Evolutionary conservation across 139 green algal genomes (phyloP), one percentile per base, ranked within the genome.

Genomic region (Edaphochlamys debaryana): DNA sequence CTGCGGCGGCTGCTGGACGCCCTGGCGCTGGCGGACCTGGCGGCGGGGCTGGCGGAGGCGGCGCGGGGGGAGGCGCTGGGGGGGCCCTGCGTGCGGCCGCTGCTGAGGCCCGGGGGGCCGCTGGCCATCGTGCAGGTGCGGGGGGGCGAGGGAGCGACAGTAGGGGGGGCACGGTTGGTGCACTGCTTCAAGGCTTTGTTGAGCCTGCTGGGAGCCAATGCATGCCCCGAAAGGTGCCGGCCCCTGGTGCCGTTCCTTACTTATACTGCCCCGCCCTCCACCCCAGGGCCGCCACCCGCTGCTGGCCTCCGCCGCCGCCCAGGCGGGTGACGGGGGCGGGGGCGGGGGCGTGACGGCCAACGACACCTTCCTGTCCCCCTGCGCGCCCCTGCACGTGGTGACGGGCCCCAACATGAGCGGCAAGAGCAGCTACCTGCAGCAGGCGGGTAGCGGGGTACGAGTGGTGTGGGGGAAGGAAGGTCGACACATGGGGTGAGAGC

Each of bases 361-460:
- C 82, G 92, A 96, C 89, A 93, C 89, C 0, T 95, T 92, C 82
- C 80, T 97, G 22, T 87, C 90, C 11, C 80, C 85, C 20, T 82
- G 81, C 45, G 73, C 77, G 29, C 91, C 88, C 45, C 89, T 97
- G 48, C 91, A 96, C 76, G 67, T 98, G 56, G 89, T 98, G 54
- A 94, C 88, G 13, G 95, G 95, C 0, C 93, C 95, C 60, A 98
- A 96, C 87, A 96, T 96, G 94, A 81, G 79, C 23, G 95, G 95
- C 71, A 98, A 98, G 83, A 90, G 77, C 79, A 98, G 93, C 0
- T 96, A 95, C 89, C 84, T 98, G n/a, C 90, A 92, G 45, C 91
- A 96, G 87, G 90, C 87, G 78, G 48, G 86, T 19, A 54, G 9
- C n/a, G n/a, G n/a, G n/a, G 45, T 54, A 13, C 45, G 45, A 13